Conservation (phyloP, 2,329 filamentous ascomycete genomes). For the Beauveria sp. region DNA sequence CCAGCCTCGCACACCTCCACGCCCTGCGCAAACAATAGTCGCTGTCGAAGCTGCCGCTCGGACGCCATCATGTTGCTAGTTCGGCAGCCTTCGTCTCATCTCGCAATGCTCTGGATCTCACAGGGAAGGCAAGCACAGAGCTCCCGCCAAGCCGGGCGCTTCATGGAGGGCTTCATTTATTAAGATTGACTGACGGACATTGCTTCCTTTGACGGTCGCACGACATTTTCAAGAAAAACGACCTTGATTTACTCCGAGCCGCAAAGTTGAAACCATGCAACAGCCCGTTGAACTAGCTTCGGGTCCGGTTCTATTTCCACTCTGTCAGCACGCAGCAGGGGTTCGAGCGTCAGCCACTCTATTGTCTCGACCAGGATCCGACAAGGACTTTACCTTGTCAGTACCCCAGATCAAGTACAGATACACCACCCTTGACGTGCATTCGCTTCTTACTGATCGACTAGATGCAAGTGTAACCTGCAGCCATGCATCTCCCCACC, state of each 20-base stretch:
- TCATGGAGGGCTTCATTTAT: not conserved
- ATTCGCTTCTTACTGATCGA: not conserved
- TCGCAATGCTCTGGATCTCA: not conserved
- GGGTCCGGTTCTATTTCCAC: not conserved
- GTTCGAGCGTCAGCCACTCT: not conserved
- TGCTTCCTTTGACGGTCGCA: not conserved
- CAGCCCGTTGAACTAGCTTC: not conserved
- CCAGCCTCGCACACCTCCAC: not conserved
- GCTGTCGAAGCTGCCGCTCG: not conserved
- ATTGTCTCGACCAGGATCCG: not conserved
- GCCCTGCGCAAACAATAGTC: slow-evolving; percentile 1
- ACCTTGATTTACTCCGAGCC: too few relatives aligned
- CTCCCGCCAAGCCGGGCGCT: too few relatives aligned
- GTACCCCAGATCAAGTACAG: not conserved
- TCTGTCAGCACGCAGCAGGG: not conserved
- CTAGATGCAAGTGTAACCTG: not conserved
- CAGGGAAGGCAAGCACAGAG: not conserved
- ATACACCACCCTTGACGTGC: not conserved
- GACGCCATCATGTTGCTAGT: not conserved
- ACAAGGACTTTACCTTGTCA: not conserved
- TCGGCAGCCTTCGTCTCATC: not conserved
- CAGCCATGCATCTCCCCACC: not conserved
- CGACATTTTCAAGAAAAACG: not conserved
- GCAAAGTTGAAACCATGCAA: not conserved
- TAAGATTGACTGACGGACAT: not conserved